Evolutionary conservation across 163 green algal genomes (phyloP).

Genomic region (Volvox carteri): DNA sequence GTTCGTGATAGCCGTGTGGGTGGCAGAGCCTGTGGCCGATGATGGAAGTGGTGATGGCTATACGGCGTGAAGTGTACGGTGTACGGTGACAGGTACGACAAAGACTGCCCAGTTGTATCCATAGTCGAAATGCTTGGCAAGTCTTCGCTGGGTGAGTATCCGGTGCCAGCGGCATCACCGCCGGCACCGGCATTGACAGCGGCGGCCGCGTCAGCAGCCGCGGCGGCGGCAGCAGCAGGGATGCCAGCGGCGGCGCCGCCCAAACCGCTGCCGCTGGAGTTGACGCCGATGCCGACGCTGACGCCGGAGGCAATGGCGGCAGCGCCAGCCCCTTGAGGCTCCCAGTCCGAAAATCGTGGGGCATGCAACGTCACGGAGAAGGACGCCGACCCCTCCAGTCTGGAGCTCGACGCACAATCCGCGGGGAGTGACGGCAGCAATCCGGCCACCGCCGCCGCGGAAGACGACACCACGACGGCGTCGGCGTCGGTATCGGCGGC

Average conservation of each 20-base stretch:
- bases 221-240: neutral
- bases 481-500: no score
- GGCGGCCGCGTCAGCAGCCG: neutral
- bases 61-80: neutral
- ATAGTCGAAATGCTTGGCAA: neutral
- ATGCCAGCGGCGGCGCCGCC: neutral
- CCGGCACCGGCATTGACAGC: neutral
- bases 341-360: neutral
- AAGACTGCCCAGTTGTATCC: neutral
- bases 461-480: neutral
- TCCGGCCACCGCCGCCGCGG: neutral
- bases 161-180: neutral
- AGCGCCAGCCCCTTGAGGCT: neutral
- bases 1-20: neutral
- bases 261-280: neutral
- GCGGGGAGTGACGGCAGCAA: neutral
- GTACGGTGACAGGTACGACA: neutral
- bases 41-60: neutral
- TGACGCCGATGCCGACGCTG: neutral
- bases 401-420: neutral
- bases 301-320: neutral
- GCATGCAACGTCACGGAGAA: constrained; percentile 7
- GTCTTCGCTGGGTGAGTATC: neutral
- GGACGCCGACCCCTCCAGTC: neutral
- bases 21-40: neutral